phyloP scores from a whole-genome alignment of 257 asterid genomes.

The Agastache rugosa region DNA sequence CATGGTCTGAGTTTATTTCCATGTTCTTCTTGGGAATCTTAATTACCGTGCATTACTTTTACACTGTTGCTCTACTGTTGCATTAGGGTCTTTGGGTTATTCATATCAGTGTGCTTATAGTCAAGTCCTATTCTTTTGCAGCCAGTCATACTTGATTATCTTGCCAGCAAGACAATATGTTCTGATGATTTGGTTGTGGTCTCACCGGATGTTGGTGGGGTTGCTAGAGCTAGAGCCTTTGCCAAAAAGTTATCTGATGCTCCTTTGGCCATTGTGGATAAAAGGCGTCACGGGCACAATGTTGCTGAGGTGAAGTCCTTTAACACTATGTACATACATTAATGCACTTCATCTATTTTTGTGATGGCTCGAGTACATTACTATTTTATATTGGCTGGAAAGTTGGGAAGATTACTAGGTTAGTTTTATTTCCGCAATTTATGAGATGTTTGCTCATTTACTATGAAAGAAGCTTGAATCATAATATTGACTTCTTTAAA shows the following conservation, averaged over 20 bases:
- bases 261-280: constrained; percentile 84
- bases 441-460: constrained; percentile 5
- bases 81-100: constrained; percentile 8
- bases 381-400: constrained; percentile 16
- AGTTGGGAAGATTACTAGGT: constrained; percentile 27
- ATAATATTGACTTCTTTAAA: constrained; percentile 29
- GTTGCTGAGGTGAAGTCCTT: constrained; percentile 65
- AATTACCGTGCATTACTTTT: constrained; percentile 18
- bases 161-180: constrained; percentile 77
- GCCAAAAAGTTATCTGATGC: constrained; percentile 88
- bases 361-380: constrained; percentile 8
- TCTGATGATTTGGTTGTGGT: constrained; percentile 81
- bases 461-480: constrained; percentile 14
- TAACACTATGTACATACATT: constrained; percentile 18
- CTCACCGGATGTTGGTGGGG: constrained; percentile 92
- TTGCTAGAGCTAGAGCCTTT: constrained; percentile 86
- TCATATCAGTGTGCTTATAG: constrained; percentile 12
- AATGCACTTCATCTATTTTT: constrained; percentile 16
- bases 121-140: constrained; percentile 36
- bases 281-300: constrained; percentile 85
- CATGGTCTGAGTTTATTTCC: constrained; percentile 4
- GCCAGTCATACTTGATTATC: constrained; percentile 90
- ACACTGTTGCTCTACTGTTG: constrained; percentile 13
- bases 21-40: neutral
- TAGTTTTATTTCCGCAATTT: constrained; percentile 24